Evolutionary conservation across 192 early-diverging fungal species (phyloP).

Genomic region (Podila epigama): DNA sequence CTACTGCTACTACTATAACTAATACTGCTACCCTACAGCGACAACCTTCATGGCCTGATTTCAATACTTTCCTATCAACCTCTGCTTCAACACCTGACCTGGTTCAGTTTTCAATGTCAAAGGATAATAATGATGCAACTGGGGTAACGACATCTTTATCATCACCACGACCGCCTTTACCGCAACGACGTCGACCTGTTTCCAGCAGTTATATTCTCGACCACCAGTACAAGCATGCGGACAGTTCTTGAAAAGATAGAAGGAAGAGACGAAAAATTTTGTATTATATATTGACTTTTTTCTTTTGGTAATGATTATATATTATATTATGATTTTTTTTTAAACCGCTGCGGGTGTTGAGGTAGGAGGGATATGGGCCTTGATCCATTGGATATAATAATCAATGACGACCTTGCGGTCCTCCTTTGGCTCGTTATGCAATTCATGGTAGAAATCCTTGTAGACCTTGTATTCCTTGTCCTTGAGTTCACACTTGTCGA

Average conservation of each 20-base stretch:
- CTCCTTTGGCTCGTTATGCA: constrained; percentile 49
- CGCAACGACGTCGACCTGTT: background rate
- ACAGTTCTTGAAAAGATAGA: background rate
- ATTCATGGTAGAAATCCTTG: constrained; percentile 22
- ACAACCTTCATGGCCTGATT: background rate
- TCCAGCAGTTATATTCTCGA: background rate
- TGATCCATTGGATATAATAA: constrained; percentile 55
- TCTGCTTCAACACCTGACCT: background rate
- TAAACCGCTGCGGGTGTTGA: background rate
- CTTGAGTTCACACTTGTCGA: constrained; percentile 43
- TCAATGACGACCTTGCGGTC: constrained; percentile 51
- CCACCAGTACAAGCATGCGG: too few species aligned
- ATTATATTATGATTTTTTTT: too few species aligned
- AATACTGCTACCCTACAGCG: background rate
- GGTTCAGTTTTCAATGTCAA: background rate
- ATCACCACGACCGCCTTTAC: too few species aligned
- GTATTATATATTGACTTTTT: background rate
- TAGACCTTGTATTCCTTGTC: constrained; percentile 55
- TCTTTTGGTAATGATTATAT: too few species aligned
- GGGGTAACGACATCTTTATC: background rate
- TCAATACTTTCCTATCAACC: background rate
- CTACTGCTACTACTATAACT: too few species aligned
- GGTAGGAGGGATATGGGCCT: constrained; percentile 16
- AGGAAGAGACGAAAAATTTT: background rate
- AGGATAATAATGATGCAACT: too few species aligned